Base-by-base conservation (phyloP, 1,139 yeast genomes). In the Fermentozyma sake region DNA sequence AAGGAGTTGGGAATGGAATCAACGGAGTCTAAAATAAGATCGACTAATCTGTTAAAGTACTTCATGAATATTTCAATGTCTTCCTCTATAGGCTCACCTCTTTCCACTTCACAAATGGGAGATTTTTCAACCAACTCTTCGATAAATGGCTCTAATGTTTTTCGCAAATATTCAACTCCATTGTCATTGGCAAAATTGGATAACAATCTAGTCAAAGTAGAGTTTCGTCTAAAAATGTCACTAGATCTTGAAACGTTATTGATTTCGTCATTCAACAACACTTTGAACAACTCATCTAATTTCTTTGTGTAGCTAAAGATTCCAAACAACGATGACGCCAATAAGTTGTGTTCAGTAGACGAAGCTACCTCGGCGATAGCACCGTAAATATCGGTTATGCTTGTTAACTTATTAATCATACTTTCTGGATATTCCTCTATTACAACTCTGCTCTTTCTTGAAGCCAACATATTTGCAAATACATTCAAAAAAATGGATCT, bases 211-310 rank as follows among this genome's bases (percentile, higher is more conserved):
- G 95, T 84, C 22, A 91, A 81, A 14, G 86, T 82, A 29, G 93
- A 80, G 50, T 86, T 86, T 34, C 94, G 70, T 44, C 96, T 66
- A 41, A 86, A 66, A 16, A 85, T 72, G 45, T 84, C 94, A 20
- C 82, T 72, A 9, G 85, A 72, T 34, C 82, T 70, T 1, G 72
- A 57, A 0, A 83, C 77, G 17, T 58, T 61, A 22, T 61, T 50
- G 14, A 85, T 78, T 48, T 86, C 96, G 33, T 74, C 76, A 13
- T 60, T 59, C 12, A 86, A 61, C 27, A 83, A 60, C 5, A 71
- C 67, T 5, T 69, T 56, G 24, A 85, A 76, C 18, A 84, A 55
- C 9, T 62, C 57, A 39, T 82, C 74, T 22, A 77, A 63, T 18
- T 68, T 68, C 23, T 66, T 61, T 20, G 76, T 61, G 32, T 75